phyloP scores from a whole-genome alignment of 371 early-diverging fungal genomes.

The Syncephalastrum contaminatum region DNA sequence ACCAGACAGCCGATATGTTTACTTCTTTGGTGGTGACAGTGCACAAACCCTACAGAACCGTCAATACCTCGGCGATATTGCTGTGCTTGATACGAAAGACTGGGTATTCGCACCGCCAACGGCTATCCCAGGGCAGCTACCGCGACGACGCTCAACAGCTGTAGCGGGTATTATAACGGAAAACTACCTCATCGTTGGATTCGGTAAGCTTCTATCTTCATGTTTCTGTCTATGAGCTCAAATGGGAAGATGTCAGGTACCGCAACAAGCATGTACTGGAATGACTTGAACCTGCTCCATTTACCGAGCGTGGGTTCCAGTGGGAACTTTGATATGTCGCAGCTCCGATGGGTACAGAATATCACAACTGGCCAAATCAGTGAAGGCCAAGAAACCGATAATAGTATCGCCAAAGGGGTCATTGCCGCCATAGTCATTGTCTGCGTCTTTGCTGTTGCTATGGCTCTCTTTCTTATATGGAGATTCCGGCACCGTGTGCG shows the following conservation, averaged over 20 bases:
- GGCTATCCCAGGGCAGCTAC: no score
- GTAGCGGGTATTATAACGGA: neutral
- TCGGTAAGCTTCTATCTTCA: conserved; percentile 5
- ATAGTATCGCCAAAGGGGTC: conserved; percentile 5
- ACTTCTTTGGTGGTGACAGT: conserved; percentile 16
- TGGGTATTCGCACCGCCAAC: no score
- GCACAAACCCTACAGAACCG: no score
- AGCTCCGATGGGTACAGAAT: conserved; percentile 8
- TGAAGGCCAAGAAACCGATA: neutral
- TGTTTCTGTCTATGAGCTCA: neutral
- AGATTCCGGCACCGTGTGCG: conserved; percentile 10
- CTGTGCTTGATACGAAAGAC: no score
- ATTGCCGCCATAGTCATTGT: conserved; percentile 20
- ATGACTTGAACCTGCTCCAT: conserved; percentile 16
- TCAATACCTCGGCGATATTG: no score
- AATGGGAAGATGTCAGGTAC: conserved; percentile 1
- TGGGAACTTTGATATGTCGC: neutral
- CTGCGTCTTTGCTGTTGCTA: neutral
- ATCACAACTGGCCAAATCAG: conserved; percentile 3
- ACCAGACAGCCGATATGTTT: conserved; percentile 12
- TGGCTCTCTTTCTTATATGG: conserved; percentile 15
- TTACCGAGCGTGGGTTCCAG: conserved; percentile 7
- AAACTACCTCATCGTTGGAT: conserved; percentile 1
- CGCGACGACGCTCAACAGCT: no score
- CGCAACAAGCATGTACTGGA: neutral